phyloP scores from a whole-genome alignment of 2,329 filamentous ascomycete species.

The Helminthosporium solani region DNA sequence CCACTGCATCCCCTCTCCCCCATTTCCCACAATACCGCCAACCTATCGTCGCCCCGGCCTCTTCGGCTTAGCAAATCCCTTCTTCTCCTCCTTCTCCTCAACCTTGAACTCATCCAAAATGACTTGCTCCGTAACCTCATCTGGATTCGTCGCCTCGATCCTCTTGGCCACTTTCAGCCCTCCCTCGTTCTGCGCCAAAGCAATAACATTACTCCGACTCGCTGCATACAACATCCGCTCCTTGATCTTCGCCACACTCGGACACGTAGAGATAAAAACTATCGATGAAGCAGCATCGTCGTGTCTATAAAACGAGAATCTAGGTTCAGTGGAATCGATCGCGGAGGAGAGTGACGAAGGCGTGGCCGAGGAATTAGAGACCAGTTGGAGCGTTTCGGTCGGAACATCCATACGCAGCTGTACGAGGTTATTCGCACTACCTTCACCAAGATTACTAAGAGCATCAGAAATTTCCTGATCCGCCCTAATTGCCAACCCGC shows the following conservation, averaged over 20 bases:
- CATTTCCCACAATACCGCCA: neutral
- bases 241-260: slow-evolving; percentile 71
- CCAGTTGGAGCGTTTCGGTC: slow-evolving; percentile 69
- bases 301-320: slow-evolving; percentile 77
- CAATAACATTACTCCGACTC: slow-evolving; percentile 60
- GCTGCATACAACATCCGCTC: slow-evolving; percentile 82
- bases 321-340: slow-evolving; percentile 68
- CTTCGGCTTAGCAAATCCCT: slow-evolving; percentile 75
- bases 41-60: slow-evolving; percentile 63
- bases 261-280: slow-evolving; percentile 82
- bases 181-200: slow-evolving; percentile 65
- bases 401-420: slow-evolving; percentile 73
- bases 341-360: slow-evolving; percentile 56
- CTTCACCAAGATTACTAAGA: slow-evolving; percentile 59
- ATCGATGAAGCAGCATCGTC: slow-evolving; percentile 59
- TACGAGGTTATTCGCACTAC: slow-evolving; percentile 55
- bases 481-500: slow-evolving; percentile 53
- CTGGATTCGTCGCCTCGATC: slow-evolving; percentile 63
- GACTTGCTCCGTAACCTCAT: slow-evolving; percentile 67
- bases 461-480: slow-evolving; percentile 65
- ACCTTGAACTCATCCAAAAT: slow-evolving; percentile 69
- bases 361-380: slow-evolving; percentile 53
- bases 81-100: slow-evolving; percentile 66
- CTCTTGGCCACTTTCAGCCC: slow-evolving; percentile 69
- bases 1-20: too few species aligned